Percentiles rank a stretch among this genome's conserved stretches.
These are phyloP conservation scores for Debaryomyces sp. DNA, from an alignment of 1,139 yeast genomes.

Conservation along the genomic window DNA sequence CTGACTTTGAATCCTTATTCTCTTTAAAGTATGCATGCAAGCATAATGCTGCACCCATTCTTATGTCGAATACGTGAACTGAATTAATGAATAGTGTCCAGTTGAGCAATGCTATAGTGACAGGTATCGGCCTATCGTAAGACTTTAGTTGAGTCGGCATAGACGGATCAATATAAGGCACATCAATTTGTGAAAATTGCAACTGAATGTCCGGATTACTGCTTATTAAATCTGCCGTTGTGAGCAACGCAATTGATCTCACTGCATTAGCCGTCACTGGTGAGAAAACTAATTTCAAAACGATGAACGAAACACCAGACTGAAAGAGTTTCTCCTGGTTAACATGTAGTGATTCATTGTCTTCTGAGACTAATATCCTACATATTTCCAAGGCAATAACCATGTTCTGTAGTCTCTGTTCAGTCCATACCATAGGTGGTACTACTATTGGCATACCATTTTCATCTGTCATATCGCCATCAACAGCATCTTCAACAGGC, in stretches of 20 bases:
- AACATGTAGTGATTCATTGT: conserved; percentile 60
- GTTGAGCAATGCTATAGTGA: conserved; percentile 70
- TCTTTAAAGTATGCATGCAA: conserved; percentile 69
- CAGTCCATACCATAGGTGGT: conserved; percentile 65
- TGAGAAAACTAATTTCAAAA: conserved; percentile 70
- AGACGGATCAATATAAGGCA: conserved; percentile 89
- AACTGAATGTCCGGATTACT: conserved; percentile 65
- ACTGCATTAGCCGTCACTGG: conserved; percentile 61
- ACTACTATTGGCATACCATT: conserved; percentile 18
- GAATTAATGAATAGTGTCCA: conserved; percentile 84
- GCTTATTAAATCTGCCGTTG: conserved; percentile 76
- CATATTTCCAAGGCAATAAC: conserved; percentile 72
- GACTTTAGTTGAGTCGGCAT: conserved; percentile 51
- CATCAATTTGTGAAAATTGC: conserved; percentile 79
- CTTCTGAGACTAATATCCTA: conserved; percentile 72
- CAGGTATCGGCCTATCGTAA: conserved; percentile 54
- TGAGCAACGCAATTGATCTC: conserved; percentile 66
- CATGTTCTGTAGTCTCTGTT: conserved; percentile 70
- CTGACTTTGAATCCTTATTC: conserved; percentile 61
- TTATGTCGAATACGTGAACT: conserved; percentile 78
- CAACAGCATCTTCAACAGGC: conserved; percentile 47
- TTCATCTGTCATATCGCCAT: conserved; percentile 22
- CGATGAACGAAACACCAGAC: conserved; percentile 65
- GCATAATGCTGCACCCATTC: conserved; percentile 70
- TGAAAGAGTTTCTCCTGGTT: conserved; percentile 68